phyloP scores from a whole-genome alignment of 352 stramenopile species.

The Labyrinthula sp. region DNA sequence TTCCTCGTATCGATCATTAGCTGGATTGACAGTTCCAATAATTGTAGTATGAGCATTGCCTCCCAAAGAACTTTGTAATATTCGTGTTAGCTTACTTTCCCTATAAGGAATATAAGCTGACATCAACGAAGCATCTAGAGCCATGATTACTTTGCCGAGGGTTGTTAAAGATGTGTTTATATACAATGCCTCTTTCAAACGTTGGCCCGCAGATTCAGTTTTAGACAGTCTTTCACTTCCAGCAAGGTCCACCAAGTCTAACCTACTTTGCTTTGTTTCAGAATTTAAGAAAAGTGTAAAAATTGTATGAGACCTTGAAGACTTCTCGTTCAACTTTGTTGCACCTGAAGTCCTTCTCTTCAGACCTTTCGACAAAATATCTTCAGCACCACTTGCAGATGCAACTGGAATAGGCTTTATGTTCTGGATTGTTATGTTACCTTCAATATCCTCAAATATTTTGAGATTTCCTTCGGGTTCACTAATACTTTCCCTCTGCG shows the following conservation, averaged over 20 bases:
- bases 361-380: slow-evolving; percentile 55
- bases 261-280: slow-evolving; percentile 39
- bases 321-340: slow-evolving; percentile 71
- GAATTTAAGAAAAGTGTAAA: slow-evolving; percentile 45
- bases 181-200: slow-evolving; percentile 31
- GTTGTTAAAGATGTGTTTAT: slow-evolving; percentile 34
- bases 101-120: slow-evolving; percentile 32
- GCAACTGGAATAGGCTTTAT: slow-evolving; percentile 65
- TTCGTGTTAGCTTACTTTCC: slow-evolving; percentile 31
- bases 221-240: slow-evolving; percentile 73
- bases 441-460: slow-evolving; percentile 69
- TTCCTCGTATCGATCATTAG: slow-evolving; percentile 28
- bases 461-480: slow-evolving; percentile 53
- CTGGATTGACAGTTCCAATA: slow-evolving; percentile 27
- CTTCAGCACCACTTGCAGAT: slow-evolving; percentile 47
- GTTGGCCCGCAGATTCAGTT: slow-evolving; percentile 30
- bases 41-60: slow-evolving; percentile 29
- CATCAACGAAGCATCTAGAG: slow-evolving; percentile 24
- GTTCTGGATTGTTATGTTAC: slow-evolving; percentile 72
- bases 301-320: slow-evolving; percentile 55
- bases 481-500: slow-evolving; percentile 2
- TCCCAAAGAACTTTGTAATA: slow-evolving; percentile 31
- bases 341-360: slow-evolving; percentile 62
- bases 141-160: slow-evolving; percentile 33
- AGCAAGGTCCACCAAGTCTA: slow-evolving; percentile 92